Conservation (phyloP, 306 rosid genomes). For the Prunus padus region DNA sequence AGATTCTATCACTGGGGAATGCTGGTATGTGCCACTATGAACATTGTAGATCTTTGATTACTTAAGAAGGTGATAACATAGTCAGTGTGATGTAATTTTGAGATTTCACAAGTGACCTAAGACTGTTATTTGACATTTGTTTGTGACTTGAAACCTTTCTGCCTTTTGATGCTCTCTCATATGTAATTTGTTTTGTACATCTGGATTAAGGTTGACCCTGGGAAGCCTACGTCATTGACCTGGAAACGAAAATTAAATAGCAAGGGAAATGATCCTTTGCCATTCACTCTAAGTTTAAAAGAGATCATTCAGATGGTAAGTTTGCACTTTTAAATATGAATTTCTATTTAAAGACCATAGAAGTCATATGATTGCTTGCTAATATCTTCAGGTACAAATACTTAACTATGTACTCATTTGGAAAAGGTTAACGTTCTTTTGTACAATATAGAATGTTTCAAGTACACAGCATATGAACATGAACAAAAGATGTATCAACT, state of each 20-base stretch:
- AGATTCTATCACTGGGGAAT: conserved; percentile 1
- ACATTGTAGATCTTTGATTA: background rate
- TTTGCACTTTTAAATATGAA: background rate
- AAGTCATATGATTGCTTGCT: background rate
- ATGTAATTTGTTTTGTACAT: conserved; percentile 8
- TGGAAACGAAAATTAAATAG: conserved; percentile 74
- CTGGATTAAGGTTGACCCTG: conserved; percentile 54
- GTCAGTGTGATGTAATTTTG: background rate
- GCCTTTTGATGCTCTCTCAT: background rate
- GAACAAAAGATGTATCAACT: conserved; percentile 9
- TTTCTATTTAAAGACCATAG: background rate
- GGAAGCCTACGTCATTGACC: conserved; percentile 58
- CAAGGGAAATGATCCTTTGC: conserved; percentile 28
- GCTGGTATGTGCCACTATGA: conserved; percentile 2
- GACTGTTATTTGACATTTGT: background rate
- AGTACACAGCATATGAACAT: conserved; percentile 5
- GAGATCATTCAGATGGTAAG: conserved; percentile 74
- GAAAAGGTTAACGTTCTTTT: background rate
- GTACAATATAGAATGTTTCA: background rate
- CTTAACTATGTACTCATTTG: background rate
- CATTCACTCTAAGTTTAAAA: conserved; percentile 47
- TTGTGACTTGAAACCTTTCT: conserved; percentile 17
- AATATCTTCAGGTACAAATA: conserved; percentile 3
- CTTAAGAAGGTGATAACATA: background rate
- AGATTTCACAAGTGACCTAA: background rate